Evolutionary conservation across 2,329 filamentous ascomycete genomes (phyloP).

Genomic region (Exophiala viscosa): DNA sequence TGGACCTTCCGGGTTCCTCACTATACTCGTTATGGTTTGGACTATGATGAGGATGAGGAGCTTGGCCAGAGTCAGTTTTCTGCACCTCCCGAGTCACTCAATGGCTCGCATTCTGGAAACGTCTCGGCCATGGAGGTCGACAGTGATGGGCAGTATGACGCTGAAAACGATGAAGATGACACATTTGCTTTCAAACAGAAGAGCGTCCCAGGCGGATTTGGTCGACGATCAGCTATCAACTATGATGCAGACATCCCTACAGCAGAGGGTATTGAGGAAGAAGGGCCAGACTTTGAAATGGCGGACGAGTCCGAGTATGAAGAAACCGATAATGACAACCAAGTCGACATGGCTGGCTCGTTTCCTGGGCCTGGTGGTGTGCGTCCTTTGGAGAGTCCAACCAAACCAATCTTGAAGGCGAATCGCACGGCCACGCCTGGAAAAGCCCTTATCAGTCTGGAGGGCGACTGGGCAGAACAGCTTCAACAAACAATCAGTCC

Average conservation of each 20-base stretch:
- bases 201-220: constrained; percentile 76
- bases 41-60: constrained; percentile 70
- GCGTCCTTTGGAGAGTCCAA: constrained; percentile 19
- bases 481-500: constrained; percentile 91
- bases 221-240: constrained; percentile 56
- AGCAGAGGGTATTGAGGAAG: constrained; percentile 85
- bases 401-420: constrained; percentile 22
- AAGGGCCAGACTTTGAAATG: constrained; percentile 61
- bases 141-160: constrained; percentile 29
- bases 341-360: constrained; percentile 81
- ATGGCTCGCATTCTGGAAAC: constrained; percentile 11
- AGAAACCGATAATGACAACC: constrained; percentile 55
- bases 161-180: constrained; percentile 46
- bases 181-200: constrained; percentile 56
- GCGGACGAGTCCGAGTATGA: constrained; percentile 61
- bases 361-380: constrained; percentile 57
- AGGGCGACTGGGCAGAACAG: constrained; percentile 90
- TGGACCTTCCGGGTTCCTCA: constrained; percentile 96
- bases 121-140: constrained; percentile 29
- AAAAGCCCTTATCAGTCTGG: constrained; percentile 54
- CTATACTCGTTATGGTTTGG: constrained; percentile 90
- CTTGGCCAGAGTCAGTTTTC: constrained; percentile 48
- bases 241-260: constrained; percentile 55
- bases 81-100: constrained; percentile 47
- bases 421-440: constrained; percentile 46